Percentiles rank a stretch among this genome's conserved stretches.
phyloP scores from a whole-genome alignment of 768 basidiomycete genomes.

The Phylloporus sp. region DNA sequence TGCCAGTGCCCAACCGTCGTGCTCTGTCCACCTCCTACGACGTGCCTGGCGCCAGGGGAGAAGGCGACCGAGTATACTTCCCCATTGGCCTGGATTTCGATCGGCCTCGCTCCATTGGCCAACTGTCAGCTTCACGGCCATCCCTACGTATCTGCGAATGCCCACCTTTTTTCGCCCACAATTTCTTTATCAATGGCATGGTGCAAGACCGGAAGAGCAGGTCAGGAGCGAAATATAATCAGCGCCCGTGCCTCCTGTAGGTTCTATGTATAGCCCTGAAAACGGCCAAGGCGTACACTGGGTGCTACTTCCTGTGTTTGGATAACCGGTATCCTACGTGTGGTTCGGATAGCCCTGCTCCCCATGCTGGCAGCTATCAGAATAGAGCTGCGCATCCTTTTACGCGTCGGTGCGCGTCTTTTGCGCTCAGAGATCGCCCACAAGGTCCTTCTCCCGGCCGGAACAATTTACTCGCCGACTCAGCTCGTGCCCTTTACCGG shows the following conservation, averaged over 20 bases:
- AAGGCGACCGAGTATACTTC: slow-evolving; percentile 4
- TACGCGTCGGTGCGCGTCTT: background rate
- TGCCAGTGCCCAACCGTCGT: slow-evolving; percentile 5
- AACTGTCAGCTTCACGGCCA: background rate
- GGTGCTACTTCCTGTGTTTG: slow-evolving; percentile 1
- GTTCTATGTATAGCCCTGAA: background rate
- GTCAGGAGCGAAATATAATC: background rate
- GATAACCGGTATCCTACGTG: background rate
- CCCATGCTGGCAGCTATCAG: background rate
- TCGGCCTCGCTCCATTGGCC: background rate
- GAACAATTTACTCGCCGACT: background rate
- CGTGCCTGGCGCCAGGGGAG: background rate
- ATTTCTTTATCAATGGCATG: background rate
- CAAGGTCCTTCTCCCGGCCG: background rate
- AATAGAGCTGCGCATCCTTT: background rate
- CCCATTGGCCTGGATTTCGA: slow-evolving; percentile 2
- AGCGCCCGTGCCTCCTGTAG: background rate
- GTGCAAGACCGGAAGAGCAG: background rate
- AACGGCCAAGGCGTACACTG: background rate
- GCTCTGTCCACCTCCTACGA: slow-evolving; percentile 4
- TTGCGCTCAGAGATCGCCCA: background rate
- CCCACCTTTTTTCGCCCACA: slow-evolving; percentile 1
- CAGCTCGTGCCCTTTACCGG: background rate
- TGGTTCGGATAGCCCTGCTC: background rate
- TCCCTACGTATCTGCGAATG: background rate